Base-by-base conservation (phyloP, 805 yeast genomes). In the Wickerhamiella azyma region DNA sequence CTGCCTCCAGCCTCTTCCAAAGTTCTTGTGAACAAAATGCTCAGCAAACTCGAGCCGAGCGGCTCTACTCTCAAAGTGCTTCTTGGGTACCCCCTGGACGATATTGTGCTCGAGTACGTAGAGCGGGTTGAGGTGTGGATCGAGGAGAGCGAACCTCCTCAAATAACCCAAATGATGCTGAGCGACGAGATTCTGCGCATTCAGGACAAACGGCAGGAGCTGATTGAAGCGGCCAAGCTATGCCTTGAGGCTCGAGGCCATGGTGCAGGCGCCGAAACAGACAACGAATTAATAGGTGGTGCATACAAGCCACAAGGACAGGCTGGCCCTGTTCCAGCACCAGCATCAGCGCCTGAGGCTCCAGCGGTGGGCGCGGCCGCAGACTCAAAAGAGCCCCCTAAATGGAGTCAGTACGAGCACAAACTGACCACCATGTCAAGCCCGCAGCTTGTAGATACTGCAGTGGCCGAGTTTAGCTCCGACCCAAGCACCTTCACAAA, bases 341-440 rank as follows among this genome's bases (percentile, higher is more conserved):
- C 30, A 9, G 30, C 30, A 4, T 13, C 30, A 3, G 30, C 5
- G 4, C 5, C 30, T 13, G 30, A 10, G n/a, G 3, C 26, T 9
- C n/a, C 38, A 11, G 29, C 44, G 3, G 10, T 32, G 3, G 29
- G 10, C 17, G 26, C 37, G 9, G 35, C 28, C 13, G 17, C 33
- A 26, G 16, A n/a, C 11, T 7, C 43, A 18, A 18, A 37, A 30
- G 9, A n/a, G 11, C 17, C 40, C 9, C 45, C 36, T 19, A 42
- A 36, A 17, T 42, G 45, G 45, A 19, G 33, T 8, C 28, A 10
- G 35, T 42, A 42, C 18, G 45, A 42, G 19, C 39, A 42, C 11
- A 32, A 42, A 17, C 29, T 42, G 2, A 42, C 35, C 5, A 33
- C 36, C 10, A 36, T 42, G 40, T 30, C 28, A 8, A 35, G 26